A percentile compares a stretch with the other conserved stretches of the same genome.
These are phyloP conservation scores for Euphorbia pulcherrima DNA, from an alignment of 345 rosid species.

Conservation along the genomic window DNA sequence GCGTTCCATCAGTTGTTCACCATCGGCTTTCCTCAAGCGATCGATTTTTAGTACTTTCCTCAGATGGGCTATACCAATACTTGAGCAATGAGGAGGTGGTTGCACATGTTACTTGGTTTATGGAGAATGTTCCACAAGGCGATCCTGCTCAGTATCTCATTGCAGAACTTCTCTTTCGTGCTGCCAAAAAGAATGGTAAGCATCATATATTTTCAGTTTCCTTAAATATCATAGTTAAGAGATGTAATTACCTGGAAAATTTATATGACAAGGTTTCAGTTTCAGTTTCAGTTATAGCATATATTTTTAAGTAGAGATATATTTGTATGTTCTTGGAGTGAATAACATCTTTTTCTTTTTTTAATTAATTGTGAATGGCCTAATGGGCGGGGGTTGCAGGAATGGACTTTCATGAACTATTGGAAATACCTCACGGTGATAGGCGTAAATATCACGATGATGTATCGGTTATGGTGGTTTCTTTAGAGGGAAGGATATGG, in stretches of 20 bases:
- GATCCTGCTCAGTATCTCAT: slow-evolving; percentile 96
- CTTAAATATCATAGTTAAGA: background rate
- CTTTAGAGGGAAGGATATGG: slow-evolving; percentile 96
- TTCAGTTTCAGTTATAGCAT: no score
- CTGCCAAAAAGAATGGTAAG: slow-evolving; percentile 92
- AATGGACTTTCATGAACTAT: slow-evolving; percentile 89
- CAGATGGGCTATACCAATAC: slow-evolving; percentile 92
- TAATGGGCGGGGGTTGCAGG: slow-evolving; percentile 42
- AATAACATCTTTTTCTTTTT: no score
- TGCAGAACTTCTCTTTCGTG: slow-evolving; percentile 88
- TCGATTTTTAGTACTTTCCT: slow-evolving; percentile 81
- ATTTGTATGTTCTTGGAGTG: no score
- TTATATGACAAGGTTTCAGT: background rate
- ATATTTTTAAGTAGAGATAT: no score
- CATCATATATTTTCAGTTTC: background rate
- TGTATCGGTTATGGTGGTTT: slow-evolving; percentile 95
- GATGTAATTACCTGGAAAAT: background rate
- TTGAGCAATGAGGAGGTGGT: slow-evolving; percentile 95
- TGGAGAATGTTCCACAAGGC: slow-evolving; percentile 92
- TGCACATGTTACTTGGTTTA: slow-evolving; percentile 95
- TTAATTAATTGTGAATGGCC: background rate
- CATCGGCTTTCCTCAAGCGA: slow-evolving; percentile 84
- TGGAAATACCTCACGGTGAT: slow-evolving; percentile 91
- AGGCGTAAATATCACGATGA: slow-evolving; percentile 93
- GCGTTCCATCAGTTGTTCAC: slow-evolving; percentile 70